Percentiles rank a stretch among this genome's conserved stretches.
These are phyloP conservation scores for Amesomyces nigricolor DNA, from an alignment of 2,329 filamentous ascomycete genomes.

Conservation along the genomic window DNA sequence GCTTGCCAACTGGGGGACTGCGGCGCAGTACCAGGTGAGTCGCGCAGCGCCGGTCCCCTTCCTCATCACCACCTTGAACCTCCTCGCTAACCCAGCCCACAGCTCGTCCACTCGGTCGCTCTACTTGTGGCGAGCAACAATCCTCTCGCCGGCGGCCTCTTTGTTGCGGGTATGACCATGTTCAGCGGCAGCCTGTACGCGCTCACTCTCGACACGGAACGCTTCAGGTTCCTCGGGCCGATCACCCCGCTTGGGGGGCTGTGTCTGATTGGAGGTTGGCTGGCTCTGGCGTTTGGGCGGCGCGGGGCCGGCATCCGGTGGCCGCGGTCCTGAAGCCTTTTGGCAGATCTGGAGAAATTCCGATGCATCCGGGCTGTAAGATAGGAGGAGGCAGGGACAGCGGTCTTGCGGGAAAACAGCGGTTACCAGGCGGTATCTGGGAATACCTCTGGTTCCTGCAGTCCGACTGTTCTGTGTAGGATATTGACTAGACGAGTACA, in stretches of 20 bases:
- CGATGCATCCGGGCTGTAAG: too few relatives aligned
- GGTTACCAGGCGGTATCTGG: too few relatives aligned
- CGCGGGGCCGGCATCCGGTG: conserved; percentile 17
- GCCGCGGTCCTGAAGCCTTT: conserved; percentile 9
- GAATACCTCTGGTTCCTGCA: too few relatives aligned
- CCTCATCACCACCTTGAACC: not conserved
- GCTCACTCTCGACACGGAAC: conserved; percentile 55
- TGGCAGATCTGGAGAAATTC: too few relatives aligned
- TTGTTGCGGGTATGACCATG: conserved; percentile 60
- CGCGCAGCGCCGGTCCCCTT: not conserved
- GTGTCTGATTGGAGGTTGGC: conserved; percentile 61
- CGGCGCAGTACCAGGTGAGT: conserved; percentile 61
- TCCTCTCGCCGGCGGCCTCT: conserved; percentile 51
- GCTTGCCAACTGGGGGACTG: conserved; percentile 57
- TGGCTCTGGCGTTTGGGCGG: conserved; percentile 35
- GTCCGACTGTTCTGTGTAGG: too few relatives aligned
- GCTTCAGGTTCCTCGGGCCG: conserved; percentile 55
- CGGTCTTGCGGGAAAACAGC: too few relatives aligned
- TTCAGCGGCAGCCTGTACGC: conserved; percentile 63
- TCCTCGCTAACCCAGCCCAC: conserved; percentile 6
- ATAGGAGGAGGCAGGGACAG: too few relatives aligned
- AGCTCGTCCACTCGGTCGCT: conserved; percentile 59
- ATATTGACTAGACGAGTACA: too few relatives aligned
- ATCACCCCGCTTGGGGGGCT: conserved; percentile 60
- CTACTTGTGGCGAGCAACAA: conserved; percentile 55